Evolutionary conservation across 2,329 filamentous ascomycete genomes (phyloP).

Genomic region (Xylariaceae sp.): DNA sequence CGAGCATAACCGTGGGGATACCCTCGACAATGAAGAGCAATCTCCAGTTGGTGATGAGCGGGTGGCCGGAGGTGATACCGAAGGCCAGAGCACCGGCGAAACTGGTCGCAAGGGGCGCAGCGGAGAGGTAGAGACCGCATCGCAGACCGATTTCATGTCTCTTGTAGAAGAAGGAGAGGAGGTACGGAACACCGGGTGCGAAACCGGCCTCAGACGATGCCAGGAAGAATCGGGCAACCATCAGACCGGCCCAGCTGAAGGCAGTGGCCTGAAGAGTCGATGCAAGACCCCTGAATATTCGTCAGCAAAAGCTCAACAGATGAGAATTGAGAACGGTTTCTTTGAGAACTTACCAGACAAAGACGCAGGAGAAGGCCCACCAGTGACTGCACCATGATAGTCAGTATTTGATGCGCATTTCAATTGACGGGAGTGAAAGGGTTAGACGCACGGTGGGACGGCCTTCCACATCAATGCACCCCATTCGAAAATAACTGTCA

Average conservation of each 20-base stretch:
- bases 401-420: constrained; percentile 3
- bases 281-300: constrained; percentile 26
- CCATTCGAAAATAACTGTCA: constrained; percentile 39
- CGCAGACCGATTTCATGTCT: constrained; percentile 42
- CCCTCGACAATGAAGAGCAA: constrained; percentile 35
- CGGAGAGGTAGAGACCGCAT: constrained; percentile 33
- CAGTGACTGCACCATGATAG: constrained; percentile 17
- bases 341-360: constrained; percentile 26
- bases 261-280: constrained; percentile 31
- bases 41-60: constrained; percentile 44
- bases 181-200: constrained; percentile 32
- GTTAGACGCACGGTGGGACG: constrained; percentile 34
- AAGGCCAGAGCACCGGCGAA: constrained; percentile 66
- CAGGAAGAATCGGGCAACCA: constrained; percentile 32
- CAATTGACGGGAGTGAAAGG: not conserved
- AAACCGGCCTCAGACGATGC: constrained; percentile 32
- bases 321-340: too few relatives aligned
- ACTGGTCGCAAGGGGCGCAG: constrained; percentile 61
- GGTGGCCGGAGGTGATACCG: constrained; percentile 59
- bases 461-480: constrained; percentile 40
- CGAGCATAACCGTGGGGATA: constrained; percentile 32
- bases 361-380: constrained; percentile 30
- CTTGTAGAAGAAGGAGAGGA: constrained; percentile 37
- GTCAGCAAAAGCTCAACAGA: not conserved
- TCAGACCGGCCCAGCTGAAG: constrained; percentile 30